Conservation (phyloP, 768 basidiomycete species). For the Collybia sordida region DNA sequence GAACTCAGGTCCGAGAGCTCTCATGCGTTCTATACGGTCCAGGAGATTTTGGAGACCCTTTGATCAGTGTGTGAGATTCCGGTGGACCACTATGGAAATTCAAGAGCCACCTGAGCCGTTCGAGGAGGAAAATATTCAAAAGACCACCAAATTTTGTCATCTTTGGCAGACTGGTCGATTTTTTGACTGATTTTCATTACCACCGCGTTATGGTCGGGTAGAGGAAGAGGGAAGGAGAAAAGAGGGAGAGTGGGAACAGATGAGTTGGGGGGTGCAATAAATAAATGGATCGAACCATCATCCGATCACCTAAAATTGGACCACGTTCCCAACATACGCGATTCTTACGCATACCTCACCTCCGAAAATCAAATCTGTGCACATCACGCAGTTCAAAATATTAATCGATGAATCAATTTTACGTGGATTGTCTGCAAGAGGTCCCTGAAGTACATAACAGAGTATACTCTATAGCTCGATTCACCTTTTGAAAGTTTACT, state of each 20-base stretch:
- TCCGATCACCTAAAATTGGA: neutral
- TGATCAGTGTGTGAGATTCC: slow-evolving; percentile 3
- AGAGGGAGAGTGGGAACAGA: slow-evolving; percentile 9
- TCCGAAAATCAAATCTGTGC: no score
- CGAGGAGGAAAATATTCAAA: slow-evolving; percentile 98
- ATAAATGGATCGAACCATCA: slow-evolving; percentile 19
- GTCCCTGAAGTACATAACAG: no score
- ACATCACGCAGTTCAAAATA: no score
- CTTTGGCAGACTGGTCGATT: slow-evolving; percentile 80
- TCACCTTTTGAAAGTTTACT: no score
- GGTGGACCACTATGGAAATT: neutral
- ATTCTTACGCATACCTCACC: no score
- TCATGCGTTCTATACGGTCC: slow-evolving; percentile 99
- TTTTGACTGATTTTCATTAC: slow-evolving; percentile 94
- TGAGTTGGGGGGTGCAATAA: slow-evolving; percentile 7
- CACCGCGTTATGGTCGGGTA: slow-evolving; percentile 20
- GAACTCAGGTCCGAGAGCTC: slow-evolving; percentile 92
- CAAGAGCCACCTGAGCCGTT: slow-evolving; percentile 76
- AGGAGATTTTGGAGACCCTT: slow-evolving; percentile 94
- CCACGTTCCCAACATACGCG: neutral
- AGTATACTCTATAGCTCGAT: no score
- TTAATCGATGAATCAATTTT: no score
- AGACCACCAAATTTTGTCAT: slow-evolving; percentile 94
- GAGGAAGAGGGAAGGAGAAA: slow-evolving; percentile 18
- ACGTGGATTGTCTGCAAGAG: no score